Percentiles rank a stretch among this genome's conserved stretches.
These are phyloP conservation scores for Balamuthia mandrillaris DNA, from an alignment of 208 protist genomes.

Conservation along the genomic window DNA sequence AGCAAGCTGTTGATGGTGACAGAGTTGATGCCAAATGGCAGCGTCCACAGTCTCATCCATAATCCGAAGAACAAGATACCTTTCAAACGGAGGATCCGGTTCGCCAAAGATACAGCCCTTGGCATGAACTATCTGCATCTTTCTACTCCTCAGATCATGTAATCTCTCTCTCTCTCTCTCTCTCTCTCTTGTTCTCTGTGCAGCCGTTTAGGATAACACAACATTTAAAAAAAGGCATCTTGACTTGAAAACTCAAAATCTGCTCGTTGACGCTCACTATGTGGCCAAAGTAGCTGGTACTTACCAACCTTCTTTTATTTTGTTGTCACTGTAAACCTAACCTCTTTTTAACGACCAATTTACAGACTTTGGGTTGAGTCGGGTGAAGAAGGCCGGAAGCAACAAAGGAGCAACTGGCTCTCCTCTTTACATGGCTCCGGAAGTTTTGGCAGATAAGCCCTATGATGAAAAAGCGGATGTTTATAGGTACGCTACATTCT, in stretches of 20 bases:
- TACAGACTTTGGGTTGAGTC: constrained; percentile 29
- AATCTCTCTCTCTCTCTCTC: not conserved
- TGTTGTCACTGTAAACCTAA: not conserved
- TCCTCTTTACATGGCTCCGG: constrained; percentile 40
- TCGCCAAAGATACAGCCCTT: not conserved
- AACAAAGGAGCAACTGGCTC: not conserved
- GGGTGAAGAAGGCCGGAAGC: constrained; percentile 21
- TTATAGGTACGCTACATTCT: constrained; percentile 27
- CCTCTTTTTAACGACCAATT: not conserved
- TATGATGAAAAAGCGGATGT: constrained; percentile 40
- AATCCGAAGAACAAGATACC: not conserved
- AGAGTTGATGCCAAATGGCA: not conserved
- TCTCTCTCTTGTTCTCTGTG: not conserved
- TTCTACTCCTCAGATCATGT: not conserved
- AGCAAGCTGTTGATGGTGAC: not conserved
- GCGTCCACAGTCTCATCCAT: not conserved
- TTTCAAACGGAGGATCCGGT: not conserved
- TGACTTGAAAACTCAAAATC: constrained; percentile 32
- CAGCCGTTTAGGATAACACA: not conserved
- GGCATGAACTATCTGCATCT: not conserved
- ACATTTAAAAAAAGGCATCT: too few species aligned
- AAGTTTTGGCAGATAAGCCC: constrained; percentile 20
- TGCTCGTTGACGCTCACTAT: constrained; percentile 31
- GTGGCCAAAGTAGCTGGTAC: constrained; percentile 32
- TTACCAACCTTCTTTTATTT: not conserved